These are phyloP conservation scores for Alternaria brassicicola DNA, from an alignment of 2,329 filamentous ascomycete species.

Conservation along the genomic window DNA sequence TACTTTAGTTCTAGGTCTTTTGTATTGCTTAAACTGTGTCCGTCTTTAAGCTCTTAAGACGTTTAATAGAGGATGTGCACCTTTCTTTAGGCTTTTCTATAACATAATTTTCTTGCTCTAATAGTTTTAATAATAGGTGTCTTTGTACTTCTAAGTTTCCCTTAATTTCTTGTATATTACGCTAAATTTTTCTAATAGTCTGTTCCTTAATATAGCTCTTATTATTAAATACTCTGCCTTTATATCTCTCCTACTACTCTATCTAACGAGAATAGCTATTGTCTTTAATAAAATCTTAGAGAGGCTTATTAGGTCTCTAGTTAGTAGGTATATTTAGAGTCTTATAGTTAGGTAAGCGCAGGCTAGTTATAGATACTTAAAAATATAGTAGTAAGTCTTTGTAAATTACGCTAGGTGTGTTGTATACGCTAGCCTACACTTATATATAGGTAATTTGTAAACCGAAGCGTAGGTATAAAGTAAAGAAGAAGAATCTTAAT, in stretches of 20 bases:
- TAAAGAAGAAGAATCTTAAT: slow-evolving; percentile 5
- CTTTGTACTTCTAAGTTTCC: slow-evolving; percentile 17
- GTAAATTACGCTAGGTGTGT: not conserved
- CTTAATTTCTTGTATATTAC: slow-evolving; percentile 12
- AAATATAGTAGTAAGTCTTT: slow-evolving; percentile 4
- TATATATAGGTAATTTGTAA: slow-evolving; percentile 5
- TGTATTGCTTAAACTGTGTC: slow-evolving; percentile 12
- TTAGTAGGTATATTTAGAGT: slow-evolving; percentile 1
- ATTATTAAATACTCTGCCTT: slow-evolving; percentile 16
- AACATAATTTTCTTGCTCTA: slow-evolving; percentile 14
- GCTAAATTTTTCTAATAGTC: slow-evolving; percentile 1
- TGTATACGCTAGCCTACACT: not conserved
- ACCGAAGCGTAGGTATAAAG: not conserved
- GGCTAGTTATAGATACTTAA: not conserved
- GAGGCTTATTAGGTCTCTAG: slow-evolving; percentile 8
- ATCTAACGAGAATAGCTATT: slow-evolving; percentile 8
- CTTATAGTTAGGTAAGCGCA: not conserved
- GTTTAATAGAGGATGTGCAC: not conserved
- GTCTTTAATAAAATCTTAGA: slow-evolving; percentile 10
- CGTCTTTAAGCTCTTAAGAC: slow-evolving; percentile 3
- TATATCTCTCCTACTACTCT: slow-evolving; percentile 7
- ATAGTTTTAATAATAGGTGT: slow-evolving; percentile 18
- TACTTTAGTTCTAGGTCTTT: slow-evolving; percentile 12
- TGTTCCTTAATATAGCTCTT: slow-evolving; percentile 4
- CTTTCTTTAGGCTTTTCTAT: slow-evolving; percentile 6